A percentile compares a stretch with the other conserved stretches of the same genome.
These are phyloP conservation scores for Quercus aquifolioides DNA, from an alignment of 306 rosid genomes.

Conservation along the genomic window DNA sequence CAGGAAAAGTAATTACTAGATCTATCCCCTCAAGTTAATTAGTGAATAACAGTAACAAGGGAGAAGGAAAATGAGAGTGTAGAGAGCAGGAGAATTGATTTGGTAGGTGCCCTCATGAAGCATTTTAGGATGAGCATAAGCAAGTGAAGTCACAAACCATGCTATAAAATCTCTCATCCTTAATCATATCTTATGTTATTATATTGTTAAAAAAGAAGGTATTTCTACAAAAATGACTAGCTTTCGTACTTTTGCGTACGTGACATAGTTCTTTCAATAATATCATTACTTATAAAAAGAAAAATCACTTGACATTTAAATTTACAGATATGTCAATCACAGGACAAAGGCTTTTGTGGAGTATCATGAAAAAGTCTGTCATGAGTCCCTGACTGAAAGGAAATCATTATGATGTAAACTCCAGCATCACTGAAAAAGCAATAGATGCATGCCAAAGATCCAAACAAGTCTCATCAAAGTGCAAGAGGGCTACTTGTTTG, in stretches of 20 bases:
- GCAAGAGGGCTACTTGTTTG: neutral
- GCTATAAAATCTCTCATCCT: too few species aligned
- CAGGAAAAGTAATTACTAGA: conserved; percentile 19
- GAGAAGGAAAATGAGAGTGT: neutral
- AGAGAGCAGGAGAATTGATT: neutral
- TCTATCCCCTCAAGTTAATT: neutral
- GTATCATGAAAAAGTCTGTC: neutral
- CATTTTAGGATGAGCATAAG: neutral
- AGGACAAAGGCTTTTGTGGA: neutral
- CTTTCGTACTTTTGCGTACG: too few species aligned
- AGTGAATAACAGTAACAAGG: neutral
- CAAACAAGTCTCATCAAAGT: conserved; percentile 1
- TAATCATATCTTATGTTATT: too few species aligned
- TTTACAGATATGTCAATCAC: neutral
- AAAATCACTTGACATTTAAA: neutral
- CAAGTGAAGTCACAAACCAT: neutral
- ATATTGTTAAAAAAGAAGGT: neutral
- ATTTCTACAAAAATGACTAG: neutral
- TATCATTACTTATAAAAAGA: too few species aligned
- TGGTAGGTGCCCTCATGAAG: neutral
- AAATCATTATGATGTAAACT: neutral
- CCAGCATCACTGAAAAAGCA: neutral
- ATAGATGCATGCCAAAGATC: neutral
- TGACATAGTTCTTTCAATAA: too few species aligned
- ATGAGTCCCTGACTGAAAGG: neutral